phyloP scores from a whole-genome alignment of 1,139 yeast species.

The Diutina scorzettiae region DNA sequence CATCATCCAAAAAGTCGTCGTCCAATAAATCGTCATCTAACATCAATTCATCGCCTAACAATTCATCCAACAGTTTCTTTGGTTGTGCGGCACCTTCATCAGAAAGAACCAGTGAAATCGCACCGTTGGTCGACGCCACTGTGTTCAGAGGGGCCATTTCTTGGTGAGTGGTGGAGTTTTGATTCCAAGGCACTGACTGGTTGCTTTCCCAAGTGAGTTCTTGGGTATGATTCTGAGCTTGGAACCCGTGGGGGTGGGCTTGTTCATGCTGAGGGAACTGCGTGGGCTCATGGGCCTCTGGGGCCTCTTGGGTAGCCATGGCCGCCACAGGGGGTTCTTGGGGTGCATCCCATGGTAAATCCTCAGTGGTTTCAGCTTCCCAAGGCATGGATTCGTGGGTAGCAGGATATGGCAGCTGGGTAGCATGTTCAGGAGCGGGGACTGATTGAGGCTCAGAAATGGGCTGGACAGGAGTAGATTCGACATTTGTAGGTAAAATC shows the following conservation, averaged over 20 bases:
- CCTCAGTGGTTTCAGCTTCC: slow-evolving; percentile 4
- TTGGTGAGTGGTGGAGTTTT: too few relatives aligned
- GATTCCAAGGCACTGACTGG: background rate
- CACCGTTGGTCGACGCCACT: background rate
- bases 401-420: too few relatives aligned
- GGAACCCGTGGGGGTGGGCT: background rate
- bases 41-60: slow-evolving; percentile 24
- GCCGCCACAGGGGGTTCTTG: slow-evolving; percentile 7
- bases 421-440: too few relatives aligned
- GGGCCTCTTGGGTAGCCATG: background rate
- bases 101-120: background rate
- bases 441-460: too few relatives aligned
- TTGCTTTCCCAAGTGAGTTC: too few relatives aligned
- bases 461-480: too few relatives aligned
- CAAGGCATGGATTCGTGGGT: background rate
- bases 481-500: too few relatives aligned
- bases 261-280: background rate
- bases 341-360: slow-evolving; percentile 9
- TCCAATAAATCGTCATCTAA: slow-evolving; percentile 19
- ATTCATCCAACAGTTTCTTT: slow-evolving; percentile 9
- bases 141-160: background rate
- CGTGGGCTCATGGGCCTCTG: background rate
- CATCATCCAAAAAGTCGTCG: slow-evolving; percentile 17
- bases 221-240: too few relatives aligned
- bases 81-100: background rate